Evolutionary conservation across 2,329 filamentous ascomycete genomes (phyloP).

Genomic region (Trichoderma guizhouense): DNA sequence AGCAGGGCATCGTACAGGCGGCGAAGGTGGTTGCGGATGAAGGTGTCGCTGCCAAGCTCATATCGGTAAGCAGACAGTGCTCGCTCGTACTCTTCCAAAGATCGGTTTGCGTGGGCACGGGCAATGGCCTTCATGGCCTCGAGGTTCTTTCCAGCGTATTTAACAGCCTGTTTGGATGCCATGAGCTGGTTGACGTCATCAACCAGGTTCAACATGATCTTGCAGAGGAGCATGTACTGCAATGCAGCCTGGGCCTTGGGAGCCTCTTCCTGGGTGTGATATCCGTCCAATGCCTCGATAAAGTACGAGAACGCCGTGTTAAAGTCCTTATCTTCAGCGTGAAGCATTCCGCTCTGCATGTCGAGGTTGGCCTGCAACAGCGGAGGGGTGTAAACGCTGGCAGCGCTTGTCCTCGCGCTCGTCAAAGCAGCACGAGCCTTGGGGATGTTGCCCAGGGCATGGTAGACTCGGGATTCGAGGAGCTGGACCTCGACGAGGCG

Average conservation of each 20-base stretch:
- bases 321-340: constrained; percentile 98
- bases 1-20: constrained; percentile 97
- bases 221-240: constrained; percentile 99
- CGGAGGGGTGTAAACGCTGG: constrained; percentile 95
- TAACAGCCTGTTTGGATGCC: constrained; percentile 92
- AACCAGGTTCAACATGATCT: constrained; percentile 97
- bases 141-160: constrained; percentile 91
- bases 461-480: constrained; percentile 94
- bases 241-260: constrained; percentile 91
- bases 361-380: constrained; percentile 93
- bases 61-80: constrained; percentile 86
- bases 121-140: constrained; percentile 99
- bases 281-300: constrained; percentile 96
- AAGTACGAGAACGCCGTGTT: constrained; percentile 99
- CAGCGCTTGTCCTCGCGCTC: constrained; percentile 88
- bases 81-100: constrained; percentile 93
- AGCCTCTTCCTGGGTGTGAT: constrained; percentile 86
- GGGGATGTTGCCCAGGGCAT: constrained; percentile 91
- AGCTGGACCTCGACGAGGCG: constrained; percentile 97
- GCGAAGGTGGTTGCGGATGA: constrained; percentile 95
- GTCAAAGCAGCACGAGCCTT: constrained; percentile 95
- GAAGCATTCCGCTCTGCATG: constrained; percentile 99
- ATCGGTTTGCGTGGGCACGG: constrained; percentile 90
- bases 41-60: constrained; percentile 89
- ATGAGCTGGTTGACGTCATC: constrained; percentile 96